Conservation (phyloP, 805 yeast species). For the Wickerhamiella brachini region DNA sequence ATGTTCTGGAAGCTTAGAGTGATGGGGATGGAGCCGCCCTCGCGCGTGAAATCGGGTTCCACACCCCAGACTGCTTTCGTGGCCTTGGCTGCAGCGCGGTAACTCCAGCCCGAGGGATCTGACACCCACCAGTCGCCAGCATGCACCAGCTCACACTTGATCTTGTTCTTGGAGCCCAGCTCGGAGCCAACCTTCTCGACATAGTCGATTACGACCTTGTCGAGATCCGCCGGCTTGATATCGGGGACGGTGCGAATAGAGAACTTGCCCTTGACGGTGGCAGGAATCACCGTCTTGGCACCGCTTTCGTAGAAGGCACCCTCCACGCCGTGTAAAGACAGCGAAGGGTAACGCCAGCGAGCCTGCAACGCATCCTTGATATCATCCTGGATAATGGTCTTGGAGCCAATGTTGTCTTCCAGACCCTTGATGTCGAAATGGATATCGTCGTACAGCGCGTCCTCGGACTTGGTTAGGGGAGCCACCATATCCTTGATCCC, state of each 20-base stretch:
- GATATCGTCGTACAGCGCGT: slow-evolving; percentile 64
- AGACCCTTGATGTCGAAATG: slow-evolving; percentile 76
- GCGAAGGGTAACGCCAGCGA: slow-evolving; percentile 97
- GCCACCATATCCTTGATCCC: slow-evolving; percentile 94
- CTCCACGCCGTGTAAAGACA: slow-evolving; percentile 92
- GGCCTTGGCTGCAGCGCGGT: slow-evolving; percentile 89
- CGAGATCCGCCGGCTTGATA: slow-evolving; percentile 68
- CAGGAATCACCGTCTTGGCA: slow-evolving; percentile 97
- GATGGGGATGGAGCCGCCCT: slow-evolving; percentile 98
- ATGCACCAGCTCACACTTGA: slow-evolving; percentile 65
- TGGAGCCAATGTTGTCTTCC: slow-evolving; percentile 77
- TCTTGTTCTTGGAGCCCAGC: slow-evolving; percentile 63
- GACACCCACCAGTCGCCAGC: slow-evolving; percentile 96
- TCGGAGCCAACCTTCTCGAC: slow-evolving; percentile 50
- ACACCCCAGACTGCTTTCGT: slow-evolving; percentile 90
- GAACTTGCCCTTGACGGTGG: slow-evolving; percentile 86
- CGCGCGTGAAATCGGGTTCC: slow-evolving; percentile 94
- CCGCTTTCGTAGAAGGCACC: slow-evolving; percentile 94
- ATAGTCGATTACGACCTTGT: slow-evolving; percentile 60
- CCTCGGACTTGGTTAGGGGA: slow-evolving; percentile 72
- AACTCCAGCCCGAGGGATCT: slow-evolving; percentile 83
- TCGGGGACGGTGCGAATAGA: slow-evolving; percentile 96
- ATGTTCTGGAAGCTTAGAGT: slow-evolving; percentile 85
- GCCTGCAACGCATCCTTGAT: slow-evolving; percentile 87
- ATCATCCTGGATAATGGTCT: slow-evolving; percentile 62